Evolutionary conservation across 2,329 filamentous ascomycete genomes (phyloP).

Genomic region (Fusarium sp.): DNA sequence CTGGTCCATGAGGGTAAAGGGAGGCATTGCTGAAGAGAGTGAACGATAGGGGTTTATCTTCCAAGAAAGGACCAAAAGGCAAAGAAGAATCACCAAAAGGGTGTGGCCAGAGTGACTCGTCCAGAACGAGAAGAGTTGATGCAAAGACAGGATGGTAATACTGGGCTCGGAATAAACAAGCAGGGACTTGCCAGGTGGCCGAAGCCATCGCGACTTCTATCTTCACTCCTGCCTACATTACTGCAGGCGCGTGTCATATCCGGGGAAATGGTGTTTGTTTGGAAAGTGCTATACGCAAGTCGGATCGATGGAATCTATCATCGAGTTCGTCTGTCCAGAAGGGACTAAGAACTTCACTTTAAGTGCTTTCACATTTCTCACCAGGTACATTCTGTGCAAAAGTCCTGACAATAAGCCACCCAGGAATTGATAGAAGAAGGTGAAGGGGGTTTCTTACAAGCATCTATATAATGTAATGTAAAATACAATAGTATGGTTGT

Average conservation of each 20-base stretch:
- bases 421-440: no score
- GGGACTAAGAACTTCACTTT: neutral
- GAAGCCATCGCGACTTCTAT: conserved; percentile 10
- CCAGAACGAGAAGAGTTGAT: conserved; percentile 15
- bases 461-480: no score
- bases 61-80: conserved; percentile 35
- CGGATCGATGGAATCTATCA: no score
- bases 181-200: neutral
- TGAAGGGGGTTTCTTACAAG: no score
- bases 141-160: neutral
- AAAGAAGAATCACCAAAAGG: conserved; percentile 24
- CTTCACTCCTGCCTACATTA: neutral
- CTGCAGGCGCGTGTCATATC: neutral
- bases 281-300: neutral
- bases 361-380: no score
- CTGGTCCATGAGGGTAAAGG: conserved; percentile 30
- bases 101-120: neutral
- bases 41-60: conserved; percentile 18
- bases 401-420: no score
- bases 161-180: neutral
- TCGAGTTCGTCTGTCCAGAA: neutral
- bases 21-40: neutral
- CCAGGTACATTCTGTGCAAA: no score
- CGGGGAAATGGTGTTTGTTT: neutral
- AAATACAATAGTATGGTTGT: no score